Base-by-base conservation (phyloP, 2,329 filamentous ascomycete genomes). In the Neonectria sp. region DNA sequence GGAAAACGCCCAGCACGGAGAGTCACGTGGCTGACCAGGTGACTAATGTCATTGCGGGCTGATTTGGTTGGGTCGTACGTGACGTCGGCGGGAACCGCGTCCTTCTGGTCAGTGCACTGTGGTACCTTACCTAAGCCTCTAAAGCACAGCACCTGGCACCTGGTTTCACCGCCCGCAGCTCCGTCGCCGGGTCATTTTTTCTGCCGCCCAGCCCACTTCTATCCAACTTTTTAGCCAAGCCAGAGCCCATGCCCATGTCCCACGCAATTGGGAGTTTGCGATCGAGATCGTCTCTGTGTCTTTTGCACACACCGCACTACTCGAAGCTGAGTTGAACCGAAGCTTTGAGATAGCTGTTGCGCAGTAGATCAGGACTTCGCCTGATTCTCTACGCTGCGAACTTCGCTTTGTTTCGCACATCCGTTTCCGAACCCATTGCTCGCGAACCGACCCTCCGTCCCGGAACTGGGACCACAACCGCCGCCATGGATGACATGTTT, bases 401-500 rank as follows among this genome's bases (percentile, higher is more conserved):
- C 35, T 4, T 31, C 21, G 17, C 25, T 51, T 37, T 51, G 17
- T 29, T 68, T 17, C 55, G 17, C 46, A 43, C 48, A 17, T 8
- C 15, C 29, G 24, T 17, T 27, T 21, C 17, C 15, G 43, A 51
- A 45, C 49, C 37, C 31, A 37, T 58, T 45, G 25, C 51, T 69
- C 62, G 60, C 70, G 60, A 67, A 65, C 68, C 65, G 48, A 25
- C 11, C 56, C 31, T 49, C 55, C 29, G 25, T 31, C 60, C 57
- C 49, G 40, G 63, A 59, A 68, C 69, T 60, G 62, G 59, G 58
- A 67, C 51, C 55, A 62, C 21, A 48, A 59, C 53, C 71, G 63
- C 68, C 74, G 76, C 67, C 53, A 94, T 93, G 91, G 92, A 95
- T 82, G 92, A 95, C 68, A 86, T 96, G 73, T 96, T 96, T 76